Evolutionary conservation across 2,329 filamentous ascomycete genomes (phyloP).

Genomic region (Aspergillus tubingensis): DNA sequence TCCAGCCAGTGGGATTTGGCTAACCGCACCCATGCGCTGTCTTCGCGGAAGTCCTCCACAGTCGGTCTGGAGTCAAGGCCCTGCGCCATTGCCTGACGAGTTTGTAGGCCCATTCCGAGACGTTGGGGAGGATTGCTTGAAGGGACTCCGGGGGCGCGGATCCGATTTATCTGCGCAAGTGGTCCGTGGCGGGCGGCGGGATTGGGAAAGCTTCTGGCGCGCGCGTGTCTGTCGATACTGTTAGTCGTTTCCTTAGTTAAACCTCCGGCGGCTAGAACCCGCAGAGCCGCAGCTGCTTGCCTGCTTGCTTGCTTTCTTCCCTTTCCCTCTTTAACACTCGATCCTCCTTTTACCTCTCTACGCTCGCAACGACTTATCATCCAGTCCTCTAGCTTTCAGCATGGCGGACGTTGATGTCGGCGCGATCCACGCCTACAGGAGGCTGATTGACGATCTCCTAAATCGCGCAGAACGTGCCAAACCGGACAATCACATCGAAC

Average conservation of each 20-base stretch:
- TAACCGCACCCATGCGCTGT: constrained; percentile 61
- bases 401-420: constrained; percentile 39
- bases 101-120: constrained; percentile 43
- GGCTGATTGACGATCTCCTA: constrained; percentile 60
- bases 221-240: constrained; percentile 26
- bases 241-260: constrained; percentile 7
- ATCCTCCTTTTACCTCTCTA: constrained; percentile 12
- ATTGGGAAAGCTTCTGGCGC: constrained; percentile 32
- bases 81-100: constrained; percentile 60
- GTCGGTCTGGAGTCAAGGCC: constrained; percentile 45
- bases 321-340: constrained; percentile 7
- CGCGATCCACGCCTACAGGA: constrained; percentile 49
- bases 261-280: constrained; percentile 25
- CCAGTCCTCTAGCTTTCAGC: constrained; percentile 12
- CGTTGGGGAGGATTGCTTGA: constrained; percentile 48
- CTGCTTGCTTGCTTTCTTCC: not conserved
- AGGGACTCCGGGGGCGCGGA: constrained; percentile 58
- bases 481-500: constrained; percentile 65
- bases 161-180: constrained; percentile 33
- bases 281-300: constrained; percentile 33
- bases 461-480: constrained; percentile 62
- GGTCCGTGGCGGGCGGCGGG: constrained; percentile 27
- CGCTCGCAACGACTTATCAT: not conserved
- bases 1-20: constrained; percentile 86
- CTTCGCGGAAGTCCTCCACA: constrained; percentile 45